Conservation (phyloP, 495 filamentous ascomycete species). For the Aspergillus campestris region DNA sequence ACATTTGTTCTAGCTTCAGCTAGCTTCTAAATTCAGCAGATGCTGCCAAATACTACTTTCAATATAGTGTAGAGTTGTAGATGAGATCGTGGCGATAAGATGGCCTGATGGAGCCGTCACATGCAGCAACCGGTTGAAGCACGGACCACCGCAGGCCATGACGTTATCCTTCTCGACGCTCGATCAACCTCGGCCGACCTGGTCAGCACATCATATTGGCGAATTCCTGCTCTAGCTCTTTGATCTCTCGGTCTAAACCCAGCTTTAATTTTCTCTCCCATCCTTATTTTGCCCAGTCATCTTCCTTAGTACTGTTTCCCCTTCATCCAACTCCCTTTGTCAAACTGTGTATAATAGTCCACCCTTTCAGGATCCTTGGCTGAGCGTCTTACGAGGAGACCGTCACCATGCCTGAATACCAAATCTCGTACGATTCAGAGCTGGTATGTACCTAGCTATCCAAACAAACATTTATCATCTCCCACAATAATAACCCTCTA, state of each 20-base stretch:
- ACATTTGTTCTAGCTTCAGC: no score
- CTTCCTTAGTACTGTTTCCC: no score
- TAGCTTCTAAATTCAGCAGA: no score
- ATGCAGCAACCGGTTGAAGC: slow-evolving; percentile 1
- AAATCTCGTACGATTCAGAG: slow-evolving; percentile 24
- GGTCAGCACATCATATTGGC: neutral
- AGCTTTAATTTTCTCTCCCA: no score
- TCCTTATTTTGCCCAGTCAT: no score
- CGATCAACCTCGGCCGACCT: slow-evolving; percentile 4
- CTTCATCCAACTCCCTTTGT: no score
- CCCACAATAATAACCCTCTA: slow-evolving; percentile 2
- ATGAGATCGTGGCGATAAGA: neutral
- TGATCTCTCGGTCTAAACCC: no score
- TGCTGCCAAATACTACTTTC: no score
- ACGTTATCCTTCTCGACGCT: neutral
- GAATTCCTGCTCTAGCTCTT: no score
- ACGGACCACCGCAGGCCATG: slow-evolving; percentile 3
- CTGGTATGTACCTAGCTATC: slow-evolving; percentile 13
- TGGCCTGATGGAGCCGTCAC: neutral
- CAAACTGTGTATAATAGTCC: no score
- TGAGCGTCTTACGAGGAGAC: neutral
- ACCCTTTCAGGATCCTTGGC: no score
- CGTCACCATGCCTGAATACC: slow-evolving; percentile 26
- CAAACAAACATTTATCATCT: neutral
- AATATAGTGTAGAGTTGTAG: neutral